Percentiles rank a stretch among this genome's conserved stretches.
Evolutionary conservation across 768 basidiomycete genomes (phyloP).

Genomic region (Leccinum subtestaceum): DNA sequence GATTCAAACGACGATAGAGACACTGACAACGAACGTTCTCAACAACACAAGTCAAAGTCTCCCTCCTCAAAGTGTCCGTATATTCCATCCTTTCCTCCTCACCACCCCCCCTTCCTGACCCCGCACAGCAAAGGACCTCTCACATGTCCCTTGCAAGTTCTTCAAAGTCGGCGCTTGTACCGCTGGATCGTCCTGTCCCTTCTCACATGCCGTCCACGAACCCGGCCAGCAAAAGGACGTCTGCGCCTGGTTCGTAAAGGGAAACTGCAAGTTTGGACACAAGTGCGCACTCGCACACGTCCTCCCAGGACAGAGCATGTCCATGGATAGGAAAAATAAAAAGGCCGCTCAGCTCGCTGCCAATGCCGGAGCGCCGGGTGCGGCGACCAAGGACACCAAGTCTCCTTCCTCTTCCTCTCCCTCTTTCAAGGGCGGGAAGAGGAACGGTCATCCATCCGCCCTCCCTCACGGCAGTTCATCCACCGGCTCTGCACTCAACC

Average conservation of each 20-base stretch:
- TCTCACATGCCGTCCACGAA: conserved; percentile 76
- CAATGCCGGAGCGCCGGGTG: conserved; percentile 38
- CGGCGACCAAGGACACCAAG: conserved; percentile 29
- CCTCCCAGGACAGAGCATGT: conserved; percentile 89
- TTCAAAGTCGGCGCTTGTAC: conserved; percentile 93
- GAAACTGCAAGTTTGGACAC: conserved; percentile 78
- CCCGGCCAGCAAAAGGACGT: conserved; percentile 78
- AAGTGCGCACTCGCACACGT: conserved; percentile 94
- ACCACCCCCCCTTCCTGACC: neutral
- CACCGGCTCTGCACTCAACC: conserved; percentile 2
- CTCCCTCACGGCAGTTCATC: conserved; percentile 17
- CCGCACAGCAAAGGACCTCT: conserved; percentile 75
- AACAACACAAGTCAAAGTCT: conserved; percentile 23
- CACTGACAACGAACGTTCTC: conserved; percentile 19
- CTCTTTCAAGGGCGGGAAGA: conserved; percentile 35
- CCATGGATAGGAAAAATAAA: conserved; percentile 98
- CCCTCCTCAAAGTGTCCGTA: conserved; percentile 33
- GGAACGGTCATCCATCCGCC: conserved; percentile 30
- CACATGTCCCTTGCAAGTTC: conserved; percentile 98
- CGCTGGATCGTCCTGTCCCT: conserved; percentile 92
- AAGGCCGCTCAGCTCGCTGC: conserved; percentile 77
- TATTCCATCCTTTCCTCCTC: conserved; percentile 2
- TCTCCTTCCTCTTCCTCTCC: conserved; percentile 3
- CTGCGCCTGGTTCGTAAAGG: conserved; percentile 91
- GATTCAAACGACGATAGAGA: conserved; percentile 22